These are phyloP conservation scores for Azolla pinnata DNA, from an alignment of 75 land plant genomes.

Conservation along the genomic window DNA sequence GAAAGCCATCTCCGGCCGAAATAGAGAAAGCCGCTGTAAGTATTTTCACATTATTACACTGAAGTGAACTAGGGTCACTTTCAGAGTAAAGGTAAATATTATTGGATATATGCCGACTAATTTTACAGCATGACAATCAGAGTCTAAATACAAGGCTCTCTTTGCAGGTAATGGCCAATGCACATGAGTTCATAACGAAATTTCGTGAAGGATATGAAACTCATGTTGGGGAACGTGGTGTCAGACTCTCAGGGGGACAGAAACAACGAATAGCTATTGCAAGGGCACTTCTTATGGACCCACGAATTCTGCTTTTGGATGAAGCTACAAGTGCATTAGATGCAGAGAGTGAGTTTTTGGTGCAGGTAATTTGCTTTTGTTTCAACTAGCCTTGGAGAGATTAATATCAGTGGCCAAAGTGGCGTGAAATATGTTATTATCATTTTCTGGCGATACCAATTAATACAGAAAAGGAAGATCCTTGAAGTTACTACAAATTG, in stretches of 20 bases:
- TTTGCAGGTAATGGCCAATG: slow-evolving; percentile 88
- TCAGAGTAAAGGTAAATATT: neutral
- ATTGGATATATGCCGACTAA: neutral
- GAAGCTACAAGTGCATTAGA: slow-evolving; percentile 99
- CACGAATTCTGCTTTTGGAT: slow-evolving; percentile 75
- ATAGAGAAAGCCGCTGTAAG: slow-evolving; percentile 90
- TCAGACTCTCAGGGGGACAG: slow-evolving; percentile 96
- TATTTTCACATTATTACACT: neutral
- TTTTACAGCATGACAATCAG: neutral
- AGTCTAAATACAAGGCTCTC: neutral
- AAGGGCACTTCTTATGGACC: slow-evolving; percentile 90
- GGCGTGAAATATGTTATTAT: too few relatives aligned
- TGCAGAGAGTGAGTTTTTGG: slow-evolving; percentile 95
- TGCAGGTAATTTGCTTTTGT: slow-evolving; percentile 48
- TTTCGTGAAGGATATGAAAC: slow-evolving; percentile 90
- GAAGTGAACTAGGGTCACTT: neutral
- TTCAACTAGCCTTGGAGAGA: neutral
- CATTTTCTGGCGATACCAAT: too few relatives aligned
- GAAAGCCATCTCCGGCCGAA: slow-evolving; percentile 47
- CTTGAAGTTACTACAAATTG: neutral
- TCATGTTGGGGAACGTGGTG: slow-evolving; percentile 87
- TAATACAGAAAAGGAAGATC: neutral
- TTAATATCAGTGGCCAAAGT: too few relatives aligned
- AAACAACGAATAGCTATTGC: slow-evolving; percentile 97
- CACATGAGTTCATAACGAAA: slow-evolving; percentile 85